Conservation (phyloP, 2,329 filamentous ascomycete genomes). For the Stromatinia cepivora region DNA sequence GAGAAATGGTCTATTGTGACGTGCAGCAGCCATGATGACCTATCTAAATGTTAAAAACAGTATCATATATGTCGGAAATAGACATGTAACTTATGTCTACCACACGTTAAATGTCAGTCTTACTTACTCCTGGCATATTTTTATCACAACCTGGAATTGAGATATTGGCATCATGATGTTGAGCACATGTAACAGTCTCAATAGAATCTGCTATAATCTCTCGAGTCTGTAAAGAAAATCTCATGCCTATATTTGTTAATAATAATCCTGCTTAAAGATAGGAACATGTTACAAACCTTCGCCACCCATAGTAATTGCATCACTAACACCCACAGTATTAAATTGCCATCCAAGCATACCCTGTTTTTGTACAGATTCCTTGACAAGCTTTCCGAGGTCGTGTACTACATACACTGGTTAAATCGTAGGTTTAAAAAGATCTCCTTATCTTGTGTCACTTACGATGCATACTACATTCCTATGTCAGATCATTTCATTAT, state of each 20-base stretch:
- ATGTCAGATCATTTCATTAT: slow-evolving; percentile 24
- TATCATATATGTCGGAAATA: background rate
- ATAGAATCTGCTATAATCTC: slow-evolving; percentile 95
- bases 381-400: slow-evolving; percentile 84
- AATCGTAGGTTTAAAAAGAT: slow-evolving; percentile 1
- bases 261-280: background rate
- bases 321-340: slow-evolving; percentile 60
- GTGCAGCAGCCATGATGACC: slow-evolving; percentile 77
- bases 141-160: slow-evolving; percentile 94
- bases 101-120: background rate
- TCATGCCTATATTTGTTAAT: slow-evolving; percentile 66
- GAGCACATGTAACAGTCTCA: slow-evolving; percentile 88
- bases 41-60: slow-evolving; percentile 1
- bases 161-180: slow-evolving; percentile 87
- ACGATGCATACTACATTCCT: slow-evolving; percentile 50
- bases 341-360: slow-evolving; percentile 74
- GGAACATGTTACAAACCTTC: slow-evolving; percentile 59
- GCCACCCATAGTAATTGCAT: slow-evolving; percentile 81
- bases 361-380: slow-evolving; percentile 74
- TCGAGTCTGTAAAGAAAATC: slow-evolving; percentile 85
- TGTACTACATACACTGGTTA: slow-evolving; percentile 56
- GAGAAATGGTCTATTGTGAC: slow-evolving; percentile 87
- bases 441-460: slow-evolving; percentile 19
- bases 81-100: background rate
- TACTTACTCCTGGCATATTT: slow-evolving; percentile 78